Base-by-base conservation (phyloP, 2,329 filamentous ascomycete species). In the Colletotrichum tabaci region DNA sequence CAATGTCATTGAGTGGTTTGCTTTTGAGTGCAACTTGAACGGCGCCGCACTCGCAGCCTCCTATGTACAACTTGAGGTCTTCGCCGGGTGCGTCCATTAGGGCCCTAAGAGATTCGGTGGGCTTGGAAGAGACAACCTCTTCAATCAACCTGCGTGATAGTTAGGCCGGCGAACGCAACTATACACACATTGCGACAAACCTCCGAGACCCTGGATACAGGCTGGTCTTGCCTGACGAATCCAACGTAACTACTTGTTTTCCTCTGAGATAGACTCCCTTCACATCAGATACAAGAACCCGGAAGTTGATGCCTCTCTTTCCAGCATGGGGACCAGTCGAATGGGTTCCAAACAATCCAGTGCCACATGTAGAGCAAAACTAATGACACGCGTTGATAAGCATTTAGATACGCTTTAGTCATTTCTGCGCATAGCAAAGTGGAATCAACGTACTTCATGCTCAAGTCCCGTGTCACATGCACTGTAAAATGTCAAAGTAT, bases 1-100 rank as follows among this genome's bases (percentile, higher is more conserved):
- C 73, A 80, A 84, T 60, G 77, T 81, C 30, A 76, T 81, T 68
- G 79, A 87, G 55, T 80, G 68, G 57, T 7, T 72, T 65, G 5
- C 52, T 72, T 2, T 74, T 57, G 0, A 79, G 62, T 12, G 76
- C 70, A 16, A 75, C 67, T 42, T 64, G 64, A 3, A 80, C 74
- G 1, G 67, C 72, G 2, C 78, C 75, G 61, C 79, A 81, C 44
- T 76, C 76, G 50, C 79, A 81, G 18, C 76, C 74, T 35, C 75
- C 75, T 1, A 49, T 40, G 47, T 79, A 74, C 9, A 61, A 13
- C 13, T 46, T 72, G 52, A n/a, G 73, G 60, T 55, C 61, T 46
- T 50, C 60, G 1, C 42, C 71, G 1, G 56, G 30, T 4, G 16
- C 21, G 0, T 61, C 57, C 10, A 18, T 35, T 16, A 6, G 44